Evolutionary conservation across 2,329 filamentous ascomycete species (phyloP), one percentile per base, ranked within the genome.

Genomic region (Sclerotiophoma versabilis): DNA sequence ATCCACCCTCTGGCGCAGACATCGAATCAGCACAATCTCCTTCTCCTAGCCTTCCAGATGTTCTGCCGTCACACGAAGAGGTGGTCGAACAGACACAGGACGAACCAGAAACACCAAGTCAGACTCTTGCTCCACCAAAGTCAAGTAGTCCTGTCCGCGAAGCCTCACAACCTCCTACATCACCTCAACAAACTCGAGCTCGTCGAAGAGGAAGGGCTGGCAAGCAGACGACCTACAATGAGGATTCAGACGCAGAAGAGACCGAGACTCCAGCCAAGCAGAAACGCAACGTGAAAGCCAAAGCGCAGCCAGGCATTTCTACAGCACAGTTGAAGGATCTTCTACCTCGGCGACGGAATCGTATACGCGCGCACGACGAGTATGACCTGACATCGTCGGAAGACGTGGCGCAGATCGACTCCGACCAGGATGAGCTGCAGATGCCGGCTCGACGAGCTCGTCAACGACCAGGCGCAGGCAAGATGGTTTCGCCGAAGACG

Each of bases 311-410:
- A 15, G 58, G 74, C 25, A 66, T 74, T 29, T 77, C 77, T 7
- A 81, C 79, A 22, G 77, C 78, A 3, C 74, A 75, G 22, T 66
- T 81, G 17, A 78, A 80, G 57, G 69, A 72, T 6, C 62, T 81
- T 7, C 69, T 81, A 14, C 79, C 79, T 10, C 78, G 76, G 54
- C 71, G 77, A 49, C 67, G 75, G 19, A 70, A 62, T 29, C 70
- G 65, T 43, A 53, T 66, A 19, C 59, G 54, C 20, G 54, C 56
- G 25, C 66, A 74, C 51, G 69, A 73, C 45, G 74, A 78, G 25
- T 80, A 75, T 54, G 77, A 80, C 47, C 59, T 81, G 6, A 67
- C 73, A 2, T 73, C 70, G 10, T 75, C 71, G 8, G 72, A 72
- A 25, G 70, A 72, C n/a, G 60, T 66, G 9, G 63, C 58, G 32